A percentile compares a stretch with the other conserved stretches of the same genome.
Conservation (phyloP, 805 yeast species). For the Limtongia smithiae region DNA sequence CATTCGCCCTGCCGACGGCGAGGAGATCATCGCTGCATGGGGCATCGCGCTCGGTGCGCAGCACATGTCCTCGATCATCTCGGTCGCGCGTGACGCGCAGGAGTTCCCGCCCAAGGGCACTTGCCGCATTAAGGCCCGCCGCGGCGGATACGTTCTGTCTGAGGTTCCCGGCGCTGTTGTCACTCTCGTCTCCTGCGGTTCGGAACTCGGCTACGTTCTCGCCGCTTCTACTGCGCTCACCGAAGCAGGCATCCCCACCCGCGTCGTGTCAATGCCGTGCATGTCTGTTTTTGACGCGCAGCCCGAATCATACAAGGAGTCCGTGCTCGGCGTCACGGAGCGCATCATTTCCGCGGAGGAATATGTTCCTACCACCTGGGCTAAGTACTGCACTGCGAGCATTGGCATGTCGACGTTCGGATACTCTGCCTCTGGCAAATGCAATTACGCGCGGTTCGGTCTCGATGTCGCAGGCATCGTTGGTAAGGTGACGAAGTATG, state of each 20-base stretch:
- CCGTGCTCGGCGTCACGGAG: not conserved
- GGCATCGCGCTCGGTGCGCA: constrained; percentile 48
- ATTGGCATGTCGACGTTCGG: constrained; percentile 8
- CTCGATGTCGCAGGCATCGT: not conserved
- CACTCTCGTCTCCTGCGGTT: constrained; percentile 6
- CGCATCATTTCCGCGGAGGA: constrained; percentile 2
- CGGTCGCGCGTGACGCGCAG: constrained; percentile 47
- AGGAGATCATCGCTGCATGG: constrained; percentile 70
- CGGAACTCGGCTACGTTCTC: constrained; percentile 4
- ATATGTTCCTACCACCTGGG: constrained; percentile 6
- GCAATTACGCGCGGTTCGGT: not conserved
- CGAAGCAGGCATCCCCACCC: not conserved
- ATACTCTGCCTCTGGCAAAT: constrained; percentile 1
- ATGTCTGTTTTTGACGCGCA: constrained; percentile 3
- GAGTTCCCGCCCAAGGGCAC: not conserved
- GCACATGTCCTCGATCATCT: constrained; percentile 54
- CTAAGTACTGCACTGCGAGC: constrained; percentile 5
- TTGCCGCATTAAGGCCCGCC: not conserved
- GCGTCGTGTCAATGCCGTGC: constrained; percentile 9
- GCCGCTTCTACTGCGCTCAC: not conserved
- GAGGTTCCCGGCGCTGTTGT: constrained; percentile 2
- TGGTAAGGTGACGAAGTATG: not conserved
- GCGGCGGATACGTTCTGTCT: constrained; percentile 2
- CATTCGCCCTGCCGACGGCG: constrained; percentile 94
- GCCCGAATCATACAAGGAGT: not conserved